Evolutionary conservation across 306 rosid genomes (phyloP), one percentile per base, ranked within the genome.

Genomic region (Vicia faba): DNA sequence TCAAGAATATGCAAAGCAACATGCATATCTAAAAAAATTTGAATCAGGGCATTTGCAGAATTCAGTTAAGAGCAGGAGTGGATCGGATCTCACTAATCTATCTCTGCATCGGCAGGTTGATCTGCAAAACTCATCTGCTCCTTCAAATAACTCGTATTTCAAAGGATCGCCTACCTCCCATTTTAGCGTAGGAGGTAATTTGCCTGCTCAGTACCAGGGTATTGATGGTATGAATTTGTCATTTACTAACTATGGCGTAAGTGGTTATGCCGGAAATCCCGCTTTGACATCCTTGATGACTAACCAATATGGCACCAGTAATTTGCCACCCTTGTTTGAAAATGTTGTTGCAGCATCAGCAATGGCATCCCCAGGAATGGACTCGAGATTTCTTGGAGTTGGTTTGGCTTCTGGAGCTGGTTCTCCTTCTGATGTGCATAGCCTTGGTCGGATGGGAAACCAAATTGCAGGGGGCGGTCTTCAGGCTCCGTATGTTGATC

Each of bases 401-500:
- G 65, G 65, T 59, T 33, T 59, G 65, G 65, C 65, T 59, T 59
- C 65, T 55, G 96, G 91, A 79, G 78, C 80, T 56, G 74, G 84
- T 59, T 72, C 84, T 66, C 78, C 81, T 7, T 78, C 95, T 60
- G 98, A 87, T 65, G 68, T 85, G 20, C 92, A 87, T 62, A 79
- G 73, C 69, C 87, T 75, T 31, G 83, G 91, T 71, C 80, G 91
- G 69, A 75, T 86, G 76, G 95, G 92, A 61, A 87, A 84, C 79
- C 97, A 83, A 66, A 67, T 88, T 72, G 67, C 83, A 2, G 96
- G 95, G 31, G 69, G 67, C 54, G 78, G 87, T 77, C 87, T 86
- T 77, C 99, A 90, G 75, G 77, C 90, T 4, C 88, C 96, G 19
- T 90, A 63, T 83, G 83, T 88, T 4, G 99, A 90, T 85, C 99